These are phyloP conservation scores for Torrubiella hemipterigena DNA, from an alignment of 2,329 filamentous ascomycete genomes.

Conservation along the genomic window DNA sequence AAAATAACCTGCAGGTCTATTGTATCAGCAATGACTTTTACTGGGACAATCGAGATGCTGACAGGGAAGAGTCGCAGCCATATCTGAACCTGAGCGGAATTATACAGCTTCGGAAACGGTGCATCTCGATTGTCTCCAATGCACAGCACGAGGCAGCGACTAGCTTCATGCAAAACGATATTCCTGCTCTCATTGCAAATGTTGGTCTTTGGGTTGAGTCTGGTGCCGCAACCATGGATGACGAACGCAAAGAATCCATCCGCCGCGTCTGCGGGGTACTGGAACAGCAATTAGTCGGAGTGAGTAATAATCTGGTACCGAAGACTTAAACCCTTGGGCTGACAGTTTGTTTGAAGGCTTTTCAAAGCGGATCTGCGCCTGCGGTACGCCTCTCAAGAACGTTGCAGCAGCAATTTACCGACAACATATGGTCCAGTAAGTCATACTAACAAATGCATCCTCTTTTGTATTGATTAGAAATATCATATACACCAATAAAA, in stretches of 20 bases:
- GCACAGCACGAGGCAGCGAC: slow-evolving; percentile 23
- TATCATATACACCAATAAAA: too few relatives aligned
- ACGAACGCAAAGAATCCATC: slow-evolving; percentile 22
- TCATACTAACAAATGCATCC: neutral
- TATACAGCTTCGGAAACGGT: slow-evolving; percentile 25
- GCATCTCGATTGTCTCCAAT: slow-evolving; percentile 30
- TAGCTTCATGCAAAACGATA: slow-evolving; percentile 25
- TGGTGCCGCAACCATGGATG: slow-evolving; percentile 22
- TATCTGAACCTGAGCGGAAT: slow-evolving; percentile 30
- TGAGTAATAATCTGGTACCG: too few relatives aligned
- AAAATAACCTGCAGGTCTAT: slow-evolving; percentile 20
- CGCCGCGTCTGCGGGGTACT: slow-evolving; percentile 18
- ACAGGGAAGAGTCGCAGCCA: slow-evolving; percentile 13
- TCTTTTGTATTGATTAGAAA: slow-evolving; percentile 1
- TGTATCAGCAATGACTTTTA: slow-evolving; percentile 33
- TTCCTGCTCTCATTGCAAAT: slow-evolving; percentile 27
- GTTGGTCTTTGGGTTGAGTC: slow-evolving; percentile 31
- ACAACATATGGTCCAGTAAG: slow-evolving; percentile 5
- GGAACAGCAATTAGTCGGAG: slow-evolving; percentile 17
- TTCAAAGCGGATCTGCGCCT: neutral
- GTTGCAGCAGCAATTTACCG: slow-evolving; percentile 1
- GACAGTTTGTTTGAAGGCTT: slow-evolving; percentile 2
- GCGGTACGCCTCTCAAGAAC: neutral
- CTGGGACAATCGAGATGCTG: slow-evolving; percentile 19
- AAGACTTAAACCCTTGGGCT: neutral